phyloP scores from a whole-genome alignment of 805 yeast species.

The Wickerhamomyces strasburgensis region DNA sequence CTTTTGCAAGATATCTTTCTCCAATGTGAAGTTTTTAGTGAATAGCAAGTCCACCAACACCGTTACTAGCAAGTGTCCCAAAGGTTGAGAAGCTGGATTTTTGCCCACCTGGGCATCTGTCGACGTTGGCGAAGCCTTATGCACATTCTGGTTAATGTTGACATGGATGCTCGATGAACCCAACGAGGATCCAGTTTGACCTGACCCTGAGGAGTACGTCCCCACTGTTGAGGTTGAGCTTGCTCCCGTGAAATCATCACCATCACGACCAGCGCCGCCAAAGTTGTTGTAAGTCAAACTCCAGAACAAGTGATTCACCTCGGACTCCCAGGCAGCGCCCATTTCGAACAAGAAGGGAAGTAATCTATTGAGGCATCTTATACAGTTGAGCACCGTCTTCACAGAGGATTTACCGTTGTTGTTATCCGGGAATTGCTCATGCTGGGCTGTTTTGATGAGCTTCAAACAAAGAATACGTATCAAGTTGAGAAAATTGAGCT shows the following conservation, averaged over 20 bases:
- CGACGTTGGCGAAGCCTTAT: constrained; percentile 13
- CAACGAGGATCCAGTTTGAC: constrained; percentile 11
- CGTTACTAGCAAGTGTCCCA: constrained; percentile 35
- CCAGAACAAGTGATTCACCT: constrained; percentile 42
- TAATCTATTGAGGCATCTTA: constrained; percentile 58
- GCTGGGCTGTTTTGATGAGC: constrained; percentile 18
- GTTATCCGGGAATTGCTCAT: constrained; percentile 25
- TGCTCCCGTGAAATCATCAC: constrained; percentile 7
- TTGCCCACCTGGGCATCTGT: constrained; percentile 14
- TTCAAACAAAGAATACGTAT: constrained; percentile 37
- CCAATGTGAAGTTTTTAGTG: constrained; percentile 52
- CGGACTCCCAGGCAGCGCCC: constrained; percentile 22
- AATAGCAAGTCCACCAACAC: constrained; percentile 45
- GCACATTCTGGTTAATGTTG: constrained; percentile 13
- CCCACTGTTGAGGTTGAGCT: constrained; percentile 29
- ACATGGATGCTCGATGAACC: constrained; percentile 15
- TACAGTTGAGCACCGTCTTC: constrained; percentile 48
- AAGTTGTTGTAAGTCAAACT: constrained; percentile 19
- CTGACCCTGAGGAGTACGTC: constrained; percentile 22
- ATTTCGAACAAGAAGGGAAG: constrained; percentile 66
- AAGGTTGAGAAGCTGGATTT: constrained; percentile 4
- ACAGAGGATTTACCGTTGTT: constrained; percentile 17
- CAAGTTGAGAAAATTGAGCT: constrained; percentile 51
- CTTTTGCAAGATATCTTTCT: constrained; percentile 18
- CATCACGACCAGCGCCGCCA: constrained; percentile 3